Evolutionary conservation across 805 yeast species (phyloP), one percentile per base, ranked within the genome.

Genomic region (Candida succiphila): DNA sequence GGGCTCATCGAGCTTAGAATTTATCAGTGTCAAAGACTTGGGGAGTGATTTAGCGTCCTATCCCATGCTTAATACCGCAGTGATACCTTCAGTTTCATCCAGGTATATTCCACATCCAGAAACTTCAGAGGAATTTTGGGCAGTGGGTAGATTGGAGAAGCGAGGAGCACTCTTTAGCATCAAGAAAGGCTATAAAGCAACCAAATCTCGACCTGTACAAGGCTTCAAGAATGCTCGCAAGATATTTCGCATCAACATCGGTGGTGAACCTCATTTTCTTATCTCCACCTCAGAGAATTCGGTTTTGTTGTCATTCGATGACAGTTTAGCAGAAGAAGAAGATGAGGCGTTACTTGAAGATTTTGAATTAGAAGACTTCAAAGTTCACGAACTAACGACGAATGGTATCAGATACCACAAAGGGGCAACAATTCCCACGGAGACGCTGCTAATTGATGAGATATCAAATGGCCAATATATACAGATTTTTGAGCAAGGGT

Each of bases 41-140:
- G 51, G 43, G 15, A 37, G 46, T 7, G 27, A 36, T 7, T 30
- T 32, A 4, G 41, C 43, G 31, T 46, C 54, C 45, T 46, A 42
- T 28, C 61, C 61, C 4, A 36, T 48, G 1, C 42, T 48, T 31
- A 58, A 52, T 30, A 51, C 35, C 32, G 25, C 34, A 1, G 25
- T 52, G 7, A 45, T 51, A 4, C 27, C 34, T 4, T 37, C 54
- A 1, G 21, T 39, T 2, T 27, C 34, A 17, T 30, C 46, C 4
- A 45, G 38, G 15, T 32, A 38, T 22, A 45, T 45, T 7, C n/a
- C n/a, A n/a, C 45, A 41, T 29, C 36, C 41, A 14, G 32, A 40
- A 2, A 36, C 52, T 7, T 39, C 46, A 3, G 38, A 51, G 21
- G 59, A 54, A 31, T 29, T 56, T 4, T 56, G 61, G 61, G 40